Percentiles rank a stretch among this genome's conserved stretches.
phyloP scores from a whole-genome alignment of 352 stramenopile genomes.

The Plasmopara muralis region DNA sequence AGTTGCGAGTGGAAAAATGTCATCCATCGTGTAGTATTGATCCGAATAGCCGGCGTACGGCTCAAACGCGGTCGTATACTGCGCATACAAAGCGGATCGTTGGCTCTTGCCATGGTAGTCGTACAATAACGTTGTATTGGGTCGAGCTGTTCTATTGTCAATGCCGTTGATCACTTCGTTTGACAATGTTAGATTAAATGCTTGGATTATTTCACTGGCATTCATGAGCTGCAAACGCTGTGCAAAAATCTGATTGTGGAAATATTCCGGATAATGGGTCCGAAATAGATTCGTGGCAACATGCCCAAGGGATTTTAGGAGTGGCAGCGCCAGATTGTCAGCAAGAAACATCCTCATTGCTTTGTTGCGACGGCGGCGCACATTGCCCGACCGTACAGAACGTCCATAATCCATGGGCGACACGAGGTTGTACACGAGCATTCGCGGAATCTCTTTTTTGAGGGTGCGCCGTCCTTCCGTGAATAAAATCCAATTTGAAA shows the following conservation, averaged over 20 bases:
- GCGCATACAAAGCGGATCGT: slow-evolving; percentile 15
- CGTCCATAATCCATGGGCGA: slow-evolving; percentile 37
- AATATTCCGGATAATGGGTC: slow-evolving; percentile 32
- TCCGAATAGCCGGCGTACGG: slow-evolving; percentile 41
- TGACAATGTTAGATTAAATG: slow-evolving; percentile 31
- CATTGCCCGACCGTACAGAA: slow-evolving; percentile 25
- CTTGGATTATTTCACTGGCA: slow-evolving; percentile 29
- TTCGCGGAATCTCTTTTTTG: slow-evolving; percentile 23
- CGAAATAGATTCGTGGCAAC: slow-evolving; percentile 29
- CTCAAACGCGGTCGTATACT: slow-evolving; percentile 27
- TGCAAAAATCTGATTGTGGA: slow-evolving; percentile 28
- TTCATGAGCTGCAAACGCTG: slow-evolving; percentile 32
- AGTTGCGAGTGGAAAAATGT: slow-evolving; percentile 22
- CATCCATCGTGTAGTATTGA: slow-evolving; percentile 38
- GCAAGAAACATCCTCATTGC: slow-evolving; percentile 31
- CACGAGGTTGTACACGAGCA: slow-evolving; percentile 48
- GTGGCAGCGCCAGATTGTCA: slow-evolving; percentile 29
- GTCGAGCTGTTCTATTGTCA: slow-evolving; percentile 13
- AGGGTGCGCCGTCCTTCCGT: slow-evolving; percentile 22
- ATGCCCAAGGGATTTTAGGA: slow-evolving; percentile 28
- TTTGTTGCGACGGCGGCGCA: slow-evolving; percentile 31
- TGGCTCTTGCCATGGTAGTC: slow-evolving; percentile 18
- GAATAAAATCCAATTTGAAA: slow-evolving; percentile 28
- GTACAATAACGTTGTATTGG: slow-evolving; percentile 30
- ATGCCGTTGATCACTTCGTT: slow-evolving; percentile 8